Evolutionary conservation across 2,329 filamentous ascomycete genomes (phyloP).

Genomic region (Aspergillus arachidicola): DNA sequence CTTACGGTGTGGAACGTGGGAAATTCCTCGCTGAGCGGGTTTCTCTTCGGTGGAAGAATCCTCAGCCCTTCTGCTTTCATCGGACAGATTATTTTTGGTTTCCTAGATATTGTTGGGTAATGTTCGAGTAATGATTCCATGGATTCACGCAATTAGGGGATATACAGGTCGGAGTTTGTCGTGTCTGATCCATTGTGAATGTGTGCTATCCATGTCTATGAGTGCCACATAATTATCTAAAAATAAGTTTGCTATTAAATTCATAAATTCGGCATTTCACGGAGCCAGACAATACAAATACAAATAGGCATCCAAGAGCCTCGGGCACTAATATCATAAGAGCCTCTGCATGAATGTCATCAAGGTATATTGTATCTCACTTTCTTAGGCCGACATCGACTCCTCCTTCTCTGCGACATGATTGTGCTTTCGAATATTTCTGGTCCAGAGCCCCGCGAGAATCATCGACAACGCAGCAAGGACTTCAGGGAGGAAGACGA

Average conservation of each 20-base stretch:
- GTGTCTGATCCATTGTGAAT: not conserved
- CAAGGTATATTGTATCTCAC: not conserved
- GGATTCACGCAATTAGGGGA: not conserved
- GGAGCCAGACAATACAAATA: not conserved
- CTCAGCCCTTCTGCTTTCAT: accelerated
- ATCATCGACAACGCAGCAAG: slow-evolving; percentile 23
- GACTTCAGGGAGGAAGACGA: slow-evolving; percentile 32
- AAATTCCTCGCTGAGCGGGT: not conserved
- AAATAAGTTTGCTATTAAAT: too few relatives aligned
- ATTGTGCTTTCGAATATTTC: not conserved
- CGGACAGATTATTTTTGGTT: not conserved
- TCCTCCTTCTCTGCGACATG: not conserved
- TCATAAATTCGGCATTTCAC: not conserved
- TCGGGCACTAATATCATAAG: not conserved
- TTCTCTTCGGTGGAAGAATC: not conserved
- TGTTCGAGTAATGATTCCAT: not conserved
- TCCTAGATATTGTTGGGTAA: accelerated
- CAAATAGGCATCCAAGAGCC: not conserved
- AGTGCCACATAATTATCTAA: not conserved
- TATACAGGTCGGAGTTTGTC: not conserved
- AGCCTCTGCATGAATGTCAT: not conserved
- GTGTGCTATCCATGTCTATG: not conserved
- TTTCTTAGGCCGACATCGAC: not conserved
- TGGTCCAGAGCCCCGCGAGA: slow-evolving; percentile 16
- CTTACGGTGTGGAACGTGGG: not conserved